Conservation (phyloP, 1,139 yeast species). For the Eremothecium coryli region DNA sequence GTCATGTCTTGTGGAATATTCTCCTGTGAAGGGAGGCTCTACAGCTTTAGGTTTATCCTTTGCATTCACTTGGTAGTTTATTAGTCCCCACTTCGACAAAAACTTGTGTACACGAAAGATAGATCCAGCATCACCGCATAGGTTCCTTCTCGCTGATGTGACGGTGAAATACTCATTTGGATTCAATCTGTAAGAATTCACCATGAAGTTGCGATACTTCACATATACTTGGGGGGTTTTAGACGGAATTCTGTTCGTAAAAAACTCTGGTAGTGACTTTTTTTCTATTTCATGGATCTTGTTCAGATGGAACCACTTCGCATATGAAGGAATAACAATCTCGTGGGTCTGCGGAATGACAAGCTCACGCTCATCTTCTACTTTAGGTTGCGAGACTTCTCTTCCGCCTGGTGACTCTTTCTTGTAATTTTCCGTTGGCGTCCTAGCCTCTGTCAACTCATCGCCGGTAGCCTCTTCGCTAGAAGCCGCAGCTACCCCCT, state of each 20-base stretch:
- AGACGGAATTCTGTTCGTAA: conserved; percentile 61
- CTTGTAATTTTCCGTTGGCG: conserved; percentile 1
- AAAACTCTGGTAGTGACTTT: conserved; percentile 86
- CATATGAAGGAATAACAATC: conserved; percentile 86
- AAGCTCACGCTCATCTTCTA: conserved; percentile 6
- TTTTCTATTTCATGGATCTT: conserved; percentile 54
- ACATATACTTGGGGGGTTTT: conserved; percentile 84
- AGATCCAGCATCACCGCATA: conserved; percentile 94
- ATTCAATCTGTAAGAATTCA: conserved; percentile 82
- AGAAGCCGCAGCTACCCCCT: conserved; percentile 4
- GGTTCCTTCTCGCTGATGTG: conserved; percentile 88
- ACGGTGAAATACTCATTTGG: conserved; percentile 89
- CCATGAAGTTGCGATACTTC: conserved; percentile 88
- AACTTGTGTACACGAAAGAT: conserved; percentile 84
- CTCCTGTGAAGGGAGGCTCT: conserved; percentile 68
- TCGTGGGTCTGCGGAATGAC: conserved; percentile 64
- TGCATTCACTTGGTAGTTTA: conserved; percentile 79
- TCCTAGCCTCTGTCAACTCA: neutral
- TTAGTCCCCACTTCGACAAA: conserved; percentile 90
- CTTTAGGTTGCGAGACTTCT: conserved; percentile 1
- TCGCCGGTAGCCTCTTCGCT: conserved; percentile 1
- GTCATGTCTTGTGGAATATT: conserved; percentile 62
- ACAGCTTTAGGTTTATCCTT: conserved; percentile 56
- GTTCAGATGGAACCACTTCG: conserved; percentile 79
- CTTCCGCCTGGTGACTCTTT: conserved; percentile 1